These are phyloP conservation scores for Mycena crocata DNA, from an alignment of 768 basidiomycete species.

Conservation along the genomic window DNA sequence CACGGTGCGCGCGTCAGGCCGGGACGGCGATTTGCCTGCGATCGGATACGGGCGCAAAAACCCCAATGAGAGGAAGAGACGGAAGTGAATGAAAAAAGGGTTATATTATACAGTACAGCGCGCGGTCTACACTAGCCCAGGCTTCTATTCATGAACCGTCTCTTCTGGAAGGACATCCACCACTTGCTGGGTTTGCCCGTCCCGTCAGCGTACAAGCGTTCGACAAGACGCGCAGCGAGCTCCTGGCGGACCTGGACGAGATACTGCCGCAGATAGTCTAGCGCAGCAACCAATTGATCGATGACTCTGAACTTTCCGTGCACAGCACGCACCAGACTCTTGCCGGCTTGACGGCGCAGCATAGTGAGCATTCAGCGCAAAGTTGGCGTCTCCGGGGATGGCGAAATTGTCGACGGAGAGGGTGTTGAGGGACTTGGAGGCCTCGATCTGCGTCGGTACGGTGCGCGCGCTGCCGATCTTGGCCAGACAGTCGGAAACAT, in stretches of 20 bases:
- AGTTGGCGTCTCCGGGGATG: constrained; percentile 95
- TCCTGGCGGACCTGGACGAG: constrained; percentile 95
- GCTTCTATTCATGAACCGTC: constrained; percentile 95
- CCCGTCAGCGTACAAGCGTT: constrained; percentile 92
- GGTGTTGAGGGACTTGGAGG: constrained; percentile 88
- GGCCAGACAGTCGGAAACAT: constrained; percentile 95
- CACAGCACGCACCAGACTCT: constrained; percentile 74
- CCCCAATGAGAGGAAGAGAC: constrained; percentile 83
- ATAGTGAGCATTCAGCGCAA: constrained; percentile 93
- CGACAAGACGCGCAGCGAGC: constrained; percentile 85
- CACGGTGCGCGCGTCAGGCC: constrained; percentile 58
- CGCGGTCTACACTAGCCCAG: constrained; percentile 62
- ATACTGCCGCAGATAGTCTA: constrained; percentile 92
- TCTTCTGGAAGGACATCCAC: constrained; percentile 99
- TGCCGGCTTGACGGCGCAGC: constrained; percentile 78
- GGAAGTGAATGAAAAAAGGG: constrained; percentile 54
- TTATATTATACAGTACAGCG: constrained; percentile 30
- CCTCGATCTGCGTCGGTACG: constrained; percentile 83
- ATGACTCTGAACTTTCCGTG: not conserved
- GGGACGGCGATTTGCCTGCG: constrained; percentile 79
- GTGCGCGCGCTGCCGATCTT: constrained; percentile 83
- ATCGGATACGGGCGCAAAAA: constrained; percentile 92
- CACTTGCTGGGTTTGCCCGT: constrained; percentile 97
- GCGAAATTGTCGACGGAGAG: constrained; percentile 94
- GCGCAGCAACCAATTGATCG: constrained; percentile 26